A percentile compares a stretch with the other conserved stretches of the same genome.
These are phyloP conservation scores for Eutreptiella sp. DNA, from an alignment of 208 protist genomes.

Conservation along the genomic window DNA sequence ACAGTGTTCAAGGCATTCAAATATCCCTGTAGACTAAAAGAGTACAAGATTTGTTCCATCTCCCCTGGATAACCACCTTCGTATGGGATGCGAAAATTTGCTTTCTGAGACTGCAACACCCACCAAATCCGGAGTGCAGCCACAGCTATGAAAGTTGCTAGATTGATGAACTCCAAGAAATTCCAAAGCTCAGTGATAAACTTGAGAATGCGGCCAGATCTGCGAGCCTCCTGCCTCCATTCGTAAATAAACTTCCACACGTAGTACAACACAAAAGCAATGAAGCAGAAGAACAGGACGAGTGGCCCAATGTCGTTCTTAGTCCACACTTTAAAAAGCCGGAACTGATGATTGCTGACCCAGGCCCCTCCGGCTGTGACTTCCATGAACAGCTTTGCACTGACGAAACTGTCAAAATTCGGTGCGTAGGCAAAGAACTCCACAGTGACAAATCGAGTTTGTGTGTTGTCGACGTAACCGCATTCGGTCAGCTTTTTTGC, in stretches of 20 bases:
- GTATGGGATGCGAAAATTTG: too few species aligned
- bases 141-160: constrained; percentile 24
- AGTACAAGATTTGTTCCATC: constrained; percentile 6
- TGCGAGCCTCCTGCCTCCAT: not conserved
- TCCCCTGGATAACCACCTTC: constrained; percentile 19
- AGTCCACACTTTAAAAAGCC: constrained; percentile 39
- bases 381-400: constrained; percentile 46
- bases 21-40: constrained; percentile 7
- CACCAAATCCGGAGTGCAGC: constrained; percentile 13
- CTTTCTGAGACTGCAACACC: too few species aligned
- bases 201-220: not conserved
- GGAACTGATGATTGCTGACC: constrained; percentile 20
- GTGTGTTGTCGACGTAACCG: constrained; percentile 39
- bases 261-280: constrained; percentile 30
- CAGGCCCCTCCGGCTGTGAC: constrained; percentile 38
- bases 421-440: constrained; percentile 51
- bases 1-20: constrained; percentile 13
- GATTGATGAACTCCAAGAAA: constrained; percentile 24
- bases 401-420: constrained; percentile 33
- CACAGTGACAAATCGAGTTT: constrained; percentile 43
- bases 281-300: constrained; percentile 30
- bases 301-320: constrained; percentile 6
- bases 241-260: constrained; percentile 33
- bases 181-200: constrained; percentile 30
- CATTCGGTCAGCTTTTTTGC: not conserved